Evolutionary conservation across 2,329 filamentous ascomycete species (phyloP), one percentile per base, ranked within the genome.

Genomic region (Monilinia polystroma): DNA sequence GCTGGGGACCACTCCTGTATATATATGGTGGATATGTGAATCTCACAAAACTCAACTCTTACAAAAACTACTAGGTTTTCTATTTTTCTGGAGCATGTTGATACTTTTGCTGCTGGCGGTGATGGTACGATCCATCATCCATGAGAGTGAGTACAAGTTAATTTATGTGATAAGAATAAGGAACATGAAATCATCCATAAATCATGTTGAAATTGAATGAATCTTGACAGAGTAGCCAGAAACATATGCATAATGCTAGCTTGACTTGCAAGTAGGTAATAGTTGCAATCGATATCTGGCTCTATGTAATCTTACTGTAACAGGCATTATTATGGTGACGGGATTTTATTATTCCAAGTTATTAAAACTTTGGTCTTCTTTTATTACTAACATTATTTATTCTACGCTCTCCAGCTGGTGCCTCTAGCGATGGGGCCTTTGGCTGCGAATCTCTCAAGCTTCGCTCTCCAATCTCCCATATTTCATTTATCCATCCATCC

Each of bases 31-130:
- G 45, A 60, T 51, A 60, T 10, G 57, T 60, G 23, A 49, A 60
- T 49, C 45, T 49, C 20, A 60, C 43, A 35, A 35, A 62, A 62
- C 58, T 62, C 58, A 51, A 51, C 58, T 62, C 58, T 12, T 62
- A 62, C 32, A 45, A 32, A 43, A 52, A 26, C 29, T 38, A n/a
- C 18, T 29, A 23, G 45, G 47, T 8, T 62, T 8, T 51, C 45
- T 51, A 45, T 26, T 16, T 23, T 12, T 7, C 45, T 38, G 32
- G 35, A 51, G 23, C 29, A 12, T 49, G 12, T 18, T 35, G 18
- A 35, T 11, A 3, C 26, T 35, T 35, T 60, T 18, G 26, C 43
- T 8, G 12, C 20, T n/a, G 43, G 23, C 35, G 26, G 12, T 52
- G 7, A 14, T 54, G 29, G 18, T 29, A 54, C 10, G 18, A 35